Evolutionary conservation across 768 basidiomycete genomes (phyloP), one percentile per base, ranked within the genome.

Genomic region (Cystofilobasidium ferigula): DNA sequence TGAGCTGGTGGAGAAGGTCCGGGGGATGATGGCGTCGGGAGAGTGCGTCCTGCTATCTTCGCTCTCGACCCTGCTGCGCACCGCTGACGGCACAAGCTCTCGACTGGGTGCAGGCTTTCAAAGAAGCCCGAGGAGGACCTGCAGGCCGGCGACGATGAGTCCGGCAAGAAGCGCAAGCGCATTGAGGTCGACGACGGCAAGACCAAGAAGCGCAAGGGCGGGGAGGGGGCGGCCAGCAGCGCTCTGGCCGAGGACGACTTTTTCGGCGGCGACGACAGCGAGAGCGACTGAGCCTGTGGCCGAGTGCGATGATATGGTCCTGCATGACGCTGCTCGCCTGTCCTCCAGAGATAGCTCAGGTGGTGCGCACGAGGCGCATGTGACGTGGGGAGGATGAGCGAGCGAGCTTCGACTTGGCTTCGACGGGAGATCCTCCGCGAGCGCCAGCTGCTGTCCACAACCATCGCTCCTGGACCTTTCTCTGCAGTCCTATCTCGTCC

Each of bases 221-320:
- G 24, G 18, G 38, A 28, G n/a, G 38, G 36, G 59, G 64, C 34
- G 8, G n/a, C n/a, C n/a, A n/a, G n/a, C n/a, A 32, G 26, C 54
- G 65, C 60, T 12, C 10, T 67, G 26, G 65, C 36, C 28, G 65
- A 42, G 22, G 65, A 67, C 28, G 65, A 67, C 43, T 67, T 67
- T 60, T 67, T 67, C 35, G 65, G 65, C 45, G 65, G 65, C n/a
- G 65, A 64, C 32, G 63, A 59, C 1, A 58, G 57, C 57, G 63
- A 64, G 18, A 54, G 51, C 51, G 51, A 54, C 10, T 54, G 45
- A 48, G 24, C 28, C 1, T 6, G 26, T 4, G 45, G 22, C 3
- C 14, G 14, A 47, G 10, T 4, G n/a, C 45, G 13, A 3, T 12
- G 40, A 3, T 14, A 42, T 42, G 40, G 10, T 3, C 7, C n/a